phyloP scores from a whole-genome alignment of 208 protist species.

The Acanthamoeba healyi region DNA sequence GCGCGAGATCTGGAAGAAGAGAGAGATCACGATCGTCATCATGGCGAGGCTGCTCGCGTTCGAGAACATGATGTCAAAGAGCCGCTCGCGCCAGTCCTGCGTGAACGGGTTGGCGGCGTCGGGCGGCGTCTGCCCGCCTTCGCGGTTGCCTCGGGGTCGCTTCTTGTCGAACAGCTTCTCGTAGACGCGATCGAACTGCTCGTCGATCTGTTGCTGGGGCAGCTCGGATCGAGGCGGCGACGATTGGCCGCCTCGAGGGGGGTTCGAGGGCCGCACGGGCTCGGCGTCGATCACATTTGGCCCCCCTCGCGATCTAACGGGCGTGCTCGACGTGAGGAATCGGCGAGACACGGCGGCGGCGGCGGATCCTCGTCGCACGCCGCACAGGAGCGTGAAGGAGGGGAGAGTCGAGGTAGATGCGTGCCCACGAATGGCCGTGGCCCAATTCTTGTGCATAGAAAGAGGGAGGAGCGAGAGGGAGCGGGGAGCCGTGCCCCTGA shows the following conservation, averaged over 20 bases:
- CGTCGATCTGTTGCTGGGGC: conserved; percentile 11
- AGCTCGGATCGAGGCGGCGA: conserved; percentile 9
- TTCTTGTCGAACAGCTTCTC: conserved; percentile 42
- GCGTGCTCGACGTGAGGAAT: background rate
- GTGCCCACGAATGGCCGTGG: background rate
- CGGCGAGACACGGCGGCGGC: background rate
- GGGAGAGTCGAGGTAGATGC: background rate
- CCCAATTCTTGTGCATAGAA: background rate
- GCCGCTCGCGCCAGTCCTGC: conserved; percentile 23
- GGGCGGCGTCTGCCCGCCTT: no score
- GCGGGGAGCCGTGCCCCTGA: background rate
- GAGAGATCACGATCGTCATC: background rate
- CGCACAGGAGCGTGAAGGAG: background rate
- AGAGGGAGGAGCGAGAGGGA: background rate
- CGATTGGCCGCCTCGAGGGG: background rate
- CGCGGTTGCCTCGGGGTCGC: background rate
- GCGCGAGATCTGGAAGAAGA: conserved; percentile 45
- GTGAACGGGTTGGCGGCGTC: conserved; percentile 24
- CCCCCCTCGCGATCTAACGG: background rate
- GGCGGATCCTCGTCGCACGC: background rate
- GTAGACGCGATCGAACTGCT: conserved; percentile 51
- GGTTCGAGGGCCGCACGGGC: background rate
- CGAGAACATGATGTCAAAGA: conserved; percentile 56
- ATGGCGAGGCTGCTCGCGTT: conserved; percentile 31
- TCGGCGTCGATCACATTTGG: background rate